Evolutionary conservation across 192 early-diverging fungal genomes (phyloP).

Genomic region (Glomus cerebriforme): DNA sequence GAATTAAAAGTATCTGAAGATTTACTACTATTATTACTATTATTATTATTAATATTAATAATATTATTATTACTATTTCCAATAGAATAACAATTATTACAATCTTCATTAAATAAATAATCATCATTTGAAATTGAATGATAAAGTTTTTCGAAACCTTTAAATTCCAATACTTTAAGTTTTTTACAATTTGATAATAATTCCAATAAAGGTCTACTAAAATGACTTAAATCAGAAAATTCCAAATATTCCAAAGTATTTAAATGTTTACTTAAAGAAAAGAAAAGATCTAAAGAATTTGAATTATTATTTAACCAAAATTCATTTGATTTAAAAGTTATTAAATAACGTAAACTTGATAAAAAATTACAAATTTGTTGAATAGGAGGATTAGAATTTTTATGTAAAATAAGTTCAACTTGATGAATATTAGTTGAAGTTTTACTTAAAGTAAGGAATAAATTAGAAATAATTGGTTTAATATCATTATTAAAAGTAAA

Average conservation of each 20-base stretch:
- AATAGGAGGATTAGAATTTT: neutral
- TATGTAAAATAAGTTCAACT: neutral
- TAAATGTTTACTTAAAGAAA: neutral
- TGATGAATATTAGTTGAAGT: neutral
- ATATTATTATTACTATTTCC: neutral
- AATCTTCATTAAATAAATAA: neutral
- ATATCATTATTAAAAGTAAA: neutral
- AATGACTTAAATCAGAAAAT: neutral
- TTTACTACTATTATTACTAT: too few relatives aligned
- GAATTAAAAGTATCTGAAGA: too few relatives aligned
- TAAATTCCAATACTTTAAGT: neutral
- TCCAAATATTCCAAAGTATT: neutral
- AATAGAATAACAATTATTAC: neutral
- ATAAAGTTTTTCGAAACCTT: neutral
- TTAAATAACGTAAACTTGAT: neutral
- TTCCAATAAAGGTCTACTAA: neutral
- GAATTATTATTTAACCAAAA: neutral
- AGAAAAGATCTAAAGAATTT: neutral
- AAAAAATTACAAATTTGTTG: neutral
- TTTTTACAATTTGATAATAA: neutral
- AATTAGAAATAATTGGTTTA: neutral
- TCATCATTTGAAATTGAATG: neutral
- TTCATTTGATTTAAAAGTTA: neutral
- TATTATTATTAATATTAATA: neutral
- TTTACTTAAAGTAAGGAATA: neutral